These are phyloP conservation scores for Eutypa lata DNA, from an alignment of 2,329 filamentous ascomycete species.

Conservation along the genomic window DNA sequence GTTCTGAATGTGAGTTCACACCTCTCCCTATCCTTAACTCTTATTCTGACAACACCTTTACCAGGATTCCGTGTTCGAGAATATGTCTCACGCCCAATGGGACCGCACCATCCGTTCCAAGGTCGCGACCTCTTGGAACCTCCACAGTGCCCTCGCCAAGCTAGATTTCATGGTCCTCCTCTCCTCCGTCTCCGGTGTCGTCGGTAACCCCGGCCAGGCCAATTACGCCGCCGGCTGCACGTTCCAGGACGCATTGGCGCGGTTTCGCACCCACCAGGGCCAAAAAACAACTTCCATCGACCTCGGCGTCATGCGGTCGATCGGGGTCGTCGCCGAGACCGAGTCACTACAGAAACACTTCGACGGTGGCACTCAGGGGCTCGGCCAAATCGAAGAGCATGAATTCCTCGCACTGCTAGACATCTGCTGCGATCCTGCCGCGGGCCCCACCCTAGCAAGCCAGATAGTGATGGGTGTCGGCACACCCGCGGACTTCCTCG, in stretches of 20 bases:
- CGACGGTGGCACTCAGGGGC: neutral
- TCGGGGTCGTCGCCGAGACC: neutral
- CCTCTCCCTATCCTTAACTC: neutral
- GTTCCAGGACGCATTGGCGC: no score
- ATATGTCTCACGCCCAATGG: conserved; percentile 1
- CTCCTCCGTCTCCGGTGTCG: neutral
- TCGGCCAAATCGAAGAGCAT: neutral
- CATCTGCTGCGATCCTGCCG: neutral
- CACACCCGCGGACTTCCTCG: neutral
- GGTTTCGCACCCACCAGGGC: neutral
- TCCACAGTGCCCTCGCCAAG: neutral
- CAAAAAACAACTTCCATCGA: neutral
- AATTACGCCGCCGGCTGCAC: conserved; percentile 1
- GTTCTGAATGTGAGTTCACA: conserved; percentile 17
- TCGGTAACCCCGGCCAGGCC: neutral
- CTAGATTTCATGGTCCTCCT: neutral
- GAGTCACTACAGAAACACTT: neutral
- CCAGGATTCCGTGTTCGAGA: neutral
- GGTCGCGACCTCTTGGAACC: neutral
- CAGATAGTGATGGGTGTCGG: neutral
- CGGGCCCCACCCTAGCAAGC: neutral
- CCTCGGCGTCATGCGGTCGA: neutral
- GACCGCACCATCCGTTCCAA: neutral
- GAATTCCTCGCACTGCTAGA: neutral
- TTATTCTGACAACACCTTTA: neutral